Percentiles rank a stretch among this genome's conserved stretches.
These are phyloP conservation scores for Dryas drummondii DNA, from an alignment of 306 rosid genomes.

Conservation along the genomic window DNA sequence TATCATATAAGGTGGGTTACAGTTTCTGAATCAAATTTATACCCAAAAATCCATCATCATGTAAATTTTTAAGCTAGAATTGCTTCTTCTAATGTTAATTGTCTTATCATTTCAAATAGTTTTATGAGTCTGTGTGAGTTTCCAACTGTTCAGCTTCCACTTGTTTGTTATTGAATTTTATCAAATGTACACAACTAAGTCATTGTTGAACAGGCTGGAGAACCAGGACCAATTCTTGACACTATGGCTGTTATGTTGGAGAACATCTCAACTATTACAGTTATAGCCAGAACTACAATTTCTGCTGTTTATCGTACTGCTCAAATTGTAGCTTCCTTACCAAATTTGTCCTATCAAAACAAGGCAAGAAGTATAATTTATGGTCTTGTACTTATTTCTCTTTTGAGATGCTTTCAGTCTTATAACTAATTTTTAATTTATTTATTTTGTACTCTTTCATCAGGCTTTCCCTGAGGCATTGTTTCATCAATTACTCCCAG, in stretches of 20 bases:
- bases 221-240: conserved; percentile 78
- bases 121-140: neutral
- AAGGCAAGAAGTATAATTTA: conserved; percentile 62
- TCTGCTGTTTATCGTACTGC: conserved; percentile 67
- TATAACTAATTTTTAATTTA: conserved; percentile 29
- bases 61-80: conserved; percentile 18
- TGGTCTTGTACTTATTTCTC: conserved; percentile 25
- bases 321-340: conserved; percentile 84
- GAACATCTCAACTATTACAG: conserved; percentile 62
- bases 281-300: conserved; percentile 69
- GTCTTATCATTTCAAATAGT: conserved; percentile 15
- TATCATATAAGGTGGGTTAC: conserved; percentile 66
- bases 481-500: conserved; percentile 83
- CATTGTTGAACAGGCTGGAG: conserved; percentile 72
- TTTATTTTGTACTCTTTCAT: conserved; percentile 18
- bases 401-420: conserved; percentile 26
- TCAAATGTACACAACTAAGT: conserved; percentile 21
- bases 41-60: neutral
- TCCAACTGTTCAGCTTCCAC: conserved; percentile 1
- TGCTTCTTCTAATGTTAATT: conserved; percentile 13
- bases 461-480: conserved; percentile 95
- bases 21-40: neutral
- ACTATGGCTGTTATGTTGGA: conserved; percentile 88
- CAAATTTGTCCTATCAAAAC: conserved; percentile 63
- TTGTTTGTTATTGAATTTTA: conserved; percentile 7